phyloP scores from a whole-genome alignment of 225 moss, liverwort and hornwort genomes.

The Neckera pumila region DNA sequence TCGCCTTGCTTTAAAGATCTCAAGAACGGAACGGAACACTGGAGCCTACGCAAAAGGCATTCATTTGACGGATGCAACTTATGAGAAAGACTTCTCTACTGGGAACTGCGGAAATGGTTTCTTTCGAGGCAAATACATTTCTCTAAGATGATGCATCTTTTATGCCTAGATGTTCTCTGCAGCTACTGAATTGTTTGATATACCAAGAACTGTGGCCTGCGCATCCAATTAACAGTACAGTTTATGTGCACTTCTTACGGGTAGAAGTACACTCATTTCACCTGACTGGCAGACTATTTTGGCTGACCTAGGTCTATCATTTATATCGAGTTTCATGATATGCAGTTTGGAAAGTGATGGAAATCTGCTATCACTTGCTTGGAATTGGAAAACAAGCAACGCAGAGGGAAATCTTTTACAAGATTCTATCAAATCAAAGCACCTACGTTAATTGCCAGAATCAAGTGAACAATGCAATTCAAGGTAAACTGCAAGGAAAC shows the following conservation, averaged over 20 bases:
- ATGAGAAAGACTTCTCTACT: constrained; percentile 36
- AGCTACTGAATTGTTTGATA: not conserved
- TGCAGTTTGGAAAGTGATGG: constrained; percentile 91
- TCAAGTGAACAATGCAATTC: constrained; percentile 71
- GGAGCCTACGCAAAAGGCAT: constrained; percentile 25
- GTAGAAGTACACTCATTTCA: not conserved
- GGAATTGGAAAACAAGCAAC: constrained; percentile 62
- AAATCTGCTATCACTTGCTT: constrained; percentile 75
- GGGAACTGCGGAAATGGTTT: constrained; percentile 38
- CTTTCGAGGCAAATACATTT: constrained; percentile 38
- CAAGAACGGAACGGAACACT: constrained; percentile 50
- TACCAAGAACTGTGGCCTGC: not conserved
- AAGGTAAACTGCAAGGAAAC: constrained; percentile 30
- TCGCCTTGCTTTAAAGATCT: constrained; percentile 24
- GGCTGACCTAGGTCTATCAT: not conserved
- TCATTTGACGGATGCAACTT: constrained; percentile 45
- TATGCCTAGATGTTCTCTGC: not conserved
- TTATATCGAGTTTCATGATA: not conserved
- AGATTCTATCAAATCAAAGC: constrained; percentile 36
- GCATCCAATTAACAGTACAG: not conserved
- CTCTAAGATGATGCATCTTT: not conserved
- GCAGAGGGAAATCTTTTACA: constrained; percentile 81
- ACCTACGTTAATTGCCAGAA: constrained; percentile 27
- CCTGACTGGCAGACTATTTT: not conserved
- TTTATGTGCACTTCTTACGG: not conserved